phyloP scores from a whole-genome alignment of 2,329 filamentous ascomycete species.

The Chaetomium olivaceum region DNA sequence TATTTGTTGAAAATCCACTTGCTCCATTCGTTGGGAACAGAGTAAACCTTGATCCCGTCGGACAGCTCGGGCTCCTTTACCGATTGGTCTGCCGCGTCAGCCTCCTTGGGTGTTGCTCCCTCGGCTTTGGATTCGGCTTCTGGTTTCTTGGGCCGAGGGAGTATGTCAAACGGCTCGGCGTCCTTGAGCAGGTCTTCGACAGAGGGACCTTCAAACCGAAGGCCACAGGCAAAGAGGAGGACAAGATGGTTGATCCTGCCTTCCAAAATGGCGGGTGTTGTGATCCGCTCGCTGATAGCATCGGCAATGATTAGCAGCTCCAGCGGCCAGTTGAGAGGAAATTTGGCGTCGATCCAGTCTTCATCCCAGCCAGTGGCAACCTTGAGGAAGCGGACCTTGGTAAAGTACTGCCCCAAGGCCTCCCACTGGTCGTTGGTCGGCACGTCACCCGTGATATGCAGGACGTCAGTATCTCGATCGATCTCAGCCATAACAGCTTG shows the following conservation, averaged over 20 bases:
- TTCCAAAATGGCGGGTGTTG: constrained; percentile 10
- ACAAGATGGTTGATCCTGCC: constrained; percentile 10
- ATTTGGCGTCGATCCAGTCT: constrained; percentile 13
- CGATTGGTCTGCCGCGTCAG: neutral
- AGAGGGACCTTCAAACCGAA: constrained; percentile 13
- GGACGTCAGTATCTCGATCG: constrained; percentile 2
- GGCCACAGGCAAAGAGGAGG: neutral
- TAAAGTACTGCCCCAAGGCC: constrained; percentile 4
- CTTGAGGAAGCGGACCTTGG: constrained; percentile 1
- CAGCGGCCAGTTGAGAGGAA: constrained; percentile 16
- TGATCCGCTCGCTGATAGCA: neutral
- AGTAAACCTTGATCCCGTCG: neutral
- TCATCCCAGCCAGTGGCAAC: constrained; percentile 14
- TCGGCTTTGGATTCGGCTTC: neutral
- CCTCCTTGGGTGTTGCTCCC: neutral
- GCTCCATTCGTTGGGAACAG: constrained; percentile 1
- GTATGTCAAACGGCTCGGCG: neutral
- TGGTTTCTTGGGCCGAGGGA: neutral
- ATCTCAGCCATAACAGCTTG: neutral
- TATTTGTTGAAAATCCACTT: neutral
- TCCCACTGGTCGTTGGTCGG: constrained; percentile 16
- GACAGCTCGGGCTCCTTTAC: neutral
- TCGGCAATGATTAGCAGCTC: constrained; percentile 12
- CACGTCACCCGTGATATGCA: constrained; percentile 9
- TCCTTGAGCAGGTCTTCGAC: constrained; percentile 10